Conservation (phyloP, 345 rosid genomes). For the Populus alba region DNA sequence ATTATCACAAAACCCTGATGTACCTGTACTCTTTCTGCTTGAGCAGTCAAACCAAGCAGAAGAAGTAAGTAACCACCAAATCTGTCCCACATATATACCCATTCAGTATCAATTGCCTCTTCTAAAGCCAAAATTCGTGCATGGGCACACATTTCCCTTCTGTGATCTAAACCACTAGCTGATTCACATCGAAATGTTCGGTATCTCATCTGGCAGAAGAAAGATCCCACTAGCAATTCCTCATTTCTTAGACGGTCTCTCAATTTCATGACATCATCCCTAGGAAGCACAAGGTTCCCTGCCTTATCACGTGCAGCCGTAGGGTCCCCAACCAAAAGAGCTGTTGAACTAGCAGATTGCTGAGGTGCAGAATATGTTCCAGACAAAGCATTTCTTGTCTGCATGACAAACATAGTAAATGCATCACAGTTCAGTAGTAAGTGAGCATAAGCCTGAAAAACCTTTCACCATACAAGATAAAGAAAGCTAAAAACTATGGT, state of each 20-base stretch:
- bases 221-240: slow-evolving; percentile 78
- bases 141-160: slow-evolving; percentile 99
- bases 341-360: slow-evolving; percentile 98
- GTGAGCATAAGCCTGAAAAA: not conserved
- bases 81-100: slow-evolving; percentile 99
- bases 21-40: slow-evolving; percentile 98
- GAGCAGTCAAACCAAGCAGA: slow-evolving; percentile 93
- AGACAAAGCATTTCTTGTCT: slow-evolving; percentile 98
- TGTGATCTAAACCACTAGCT: slow-evolving; percentile 60
- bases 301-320: slow-evolving; percentile 88
- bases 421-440: not conserved
- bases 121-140: slow-evolving; percentile 95
- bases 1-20: slow-evolving; percentile 18
- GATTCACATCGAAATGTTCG: slow-evolving; percentile 56
- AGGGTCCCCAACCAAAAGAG: slow-evolving; percentile 97
- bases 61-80: slow-evolving; percentile 97
- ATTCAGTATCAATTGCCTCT: slow-evolving; percentile 99
- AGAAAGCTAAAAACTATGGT: not conserved
- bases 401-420: slow-evolving; percentile 23
- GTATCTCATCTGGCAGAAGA: slow-evolving; percentile 64
- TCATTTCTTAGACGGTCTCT: slow-evolving; percentile 95
- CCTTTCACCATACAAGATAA: not conserved
- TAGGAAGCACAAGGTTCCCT: slow-evolving; percentile 94
- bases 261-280: slow-evolving; percentile 97
- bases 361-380: slow-evolving; percentile 99